Conservation (phyloP, 2,329 filamentous ascomycete genomes). For the Akanthomyces lecanii region DNA sequence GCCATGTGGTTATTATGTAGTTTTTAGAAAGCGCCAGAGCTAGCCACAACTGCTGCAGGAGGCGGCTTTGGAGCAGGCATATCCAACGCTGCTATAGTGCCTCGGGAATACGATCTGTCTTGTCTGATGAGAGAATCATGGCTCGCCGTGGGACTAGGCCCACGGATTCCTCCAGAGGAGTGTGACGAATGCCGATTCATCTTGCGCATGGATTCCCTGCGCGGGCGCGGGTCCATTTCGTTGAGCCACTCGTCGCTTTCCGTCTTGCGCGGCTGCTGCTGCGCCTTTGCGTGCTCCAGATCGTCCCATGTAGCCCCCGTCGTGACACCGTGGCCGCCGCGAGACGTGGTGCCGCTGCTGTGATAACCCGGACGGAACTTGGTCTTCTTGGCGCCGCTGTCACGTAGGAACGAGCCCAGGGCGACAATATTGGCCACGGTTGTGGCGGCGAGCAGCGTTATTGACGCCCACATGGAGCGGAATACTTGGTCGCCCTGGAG, state of each 20-base stretch:
- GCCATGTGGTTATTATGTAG: not conserved
- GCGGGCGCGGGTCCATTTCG: not conserved
- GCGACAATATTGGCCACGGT: constrained; percentile 81
- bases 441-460: constrained; percentile 82
- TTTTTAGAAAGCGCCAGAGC: constrained; percentile 5
- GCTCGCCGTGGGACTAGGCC: constrained; percentile 15
- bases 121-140: constrained; percentile 14
- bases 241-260: constrained; percentile 18
- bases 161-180: not conserved
- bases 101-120: constrained; percentile 6
- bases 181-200: constrained; percentile 13
- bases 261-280: constrained; percentile 5
- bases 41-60: constrained; percentile 12
- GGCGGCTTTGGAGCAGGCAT: constrained; percentile 1
- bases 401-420: constrained; percentile 82
- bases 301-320: constrained; percentile 25
- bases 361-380: constrained; percentile 63
- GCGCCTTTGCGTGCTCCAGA: constrained; percentile 21
- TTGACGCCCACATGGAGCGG: constrained; percentile 78
- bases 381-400: constrained; percentile 78
- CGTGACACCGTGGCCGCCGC: constrained; percentile 21
- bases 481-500: constrained; percentile 70
- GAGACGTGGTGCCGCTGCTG: constrained; percentile 25
- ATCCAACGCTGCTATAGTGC: not conserved
- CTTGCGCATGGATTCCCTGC: constrained; percentile 3